Evolutionary conservation across 2,329 filamentous ascomycete genomes (phyloP), one percentile per base, ranked within the genome.

Genomic region (Bipolaris zeicola): DNA sequence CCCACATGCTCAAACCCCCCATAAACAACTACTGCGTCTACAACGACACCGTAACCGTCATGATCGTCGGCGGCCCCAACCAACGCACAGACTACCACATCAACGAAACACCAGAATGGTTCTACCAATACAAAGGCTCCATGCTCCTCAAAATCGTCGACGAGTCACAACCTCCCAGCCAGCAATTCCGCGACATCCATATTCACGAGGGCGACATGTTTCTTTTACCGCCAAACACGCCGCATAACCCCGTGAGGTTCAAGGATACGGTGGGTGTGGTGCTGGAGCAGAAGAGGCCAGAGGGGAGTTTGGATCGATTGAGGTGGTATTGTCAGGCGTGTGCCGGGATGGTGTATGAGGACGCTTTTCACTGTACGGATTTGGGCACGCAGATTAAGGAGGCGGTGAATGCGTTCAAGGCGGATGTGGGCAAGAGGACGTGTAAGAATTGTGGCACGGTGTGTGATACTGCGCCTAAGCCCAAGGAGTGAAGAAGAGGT

Each of bases 1-100:
- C 90, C 0, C 93, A 98, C 75, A 88, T 98, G 60, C 86, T 97
- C 55, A 87, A 96, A 76, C 95, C 95, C 0, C 95, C 95, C 1
- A 88, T 98, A 72, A 97, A 97, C 81, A 98, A 98, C 81, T 96
- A 95, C 82, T 97, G 93, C 80, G 91, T 98, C 70, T 96, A 96
- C 81, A 90, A 96, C 74, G 85, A 90, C 52, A 85, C 86, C 70
- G 85, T 94, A 57, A 92, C 89, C 39, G 89, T 95, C 73, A 95
- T 95, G 90, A 92, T 96, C 68, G 93, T 99, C 61, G 95, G 95
- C 74, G 95, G 95, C 11, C 95, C 95, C 70, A 98, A 98, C 77
- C 91, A 91, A 59, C 88, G 95, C 63, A 97, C 93, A 53, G 95
- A 98, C 82, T 99, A 97, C 82, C 95, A 98, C 83, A 94, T 98